These are phyloP conservation scores for Umbelopsis sp. DNA, from an alignment of 192 early-diverging fungal species.

Conservation along the genomic window DNA sequence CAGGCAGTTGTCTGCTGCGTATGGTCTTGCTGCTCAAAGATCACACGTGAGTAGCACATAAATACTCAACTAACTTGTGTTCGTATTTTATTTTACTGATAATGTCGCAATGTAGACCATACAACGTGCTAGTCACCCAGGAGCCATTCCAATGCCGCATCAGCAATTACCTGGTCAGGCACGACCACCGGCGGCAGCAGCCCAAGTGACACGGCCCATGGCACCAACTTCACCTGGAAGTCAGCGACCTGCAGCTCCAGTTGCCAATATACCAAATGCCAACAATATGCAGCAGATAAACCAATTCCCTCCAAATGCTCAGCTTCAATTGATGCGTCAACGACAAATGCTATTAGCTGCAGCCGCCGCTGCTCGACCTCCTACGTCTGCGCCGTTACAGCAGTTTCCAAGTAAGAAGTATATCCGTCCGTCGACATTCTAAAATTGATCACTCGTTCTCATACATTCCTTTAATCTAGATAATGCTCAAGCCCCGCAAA, in stretches of 20 bases:
- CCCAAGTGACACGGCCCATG: constrained; percentile 20
- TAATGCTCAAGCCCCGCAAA: neutral
- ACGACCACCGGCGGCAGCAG: constrained; percentile 22
- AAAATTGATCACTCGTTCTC: neutral
- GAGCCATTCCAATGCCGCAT: constrained; percentile 21
- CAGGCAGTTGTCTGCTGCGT: constrained; percentile 46
- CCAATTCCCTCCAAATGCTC: constrained; percentile 32
- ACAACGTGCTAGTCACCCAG: constrained; percentile 26
- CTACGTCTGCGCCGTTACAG: constrained; percentile 21
- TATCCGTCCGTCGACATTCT: no score
- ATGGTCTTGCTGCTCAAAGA: constrained; percentile 41
- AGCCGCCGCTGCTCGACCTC: constrained; percentile 33
- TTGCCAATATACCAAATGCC: constrained; percentile 15
- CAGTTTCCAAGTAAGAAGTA: neutral
- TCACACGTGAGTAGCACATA: constrained; percentile 34
- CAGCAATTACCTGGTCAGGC: constrained; percentile 24
- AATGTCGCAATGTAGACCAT: neutral
- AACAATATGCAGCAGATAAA: constrained; percentile 15
- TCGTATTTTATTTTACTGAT: neutral
- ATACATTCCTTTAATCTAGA: neutral
- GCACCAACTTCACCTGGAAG: constrained; percentile 9
- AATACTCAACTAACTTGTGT: no score
- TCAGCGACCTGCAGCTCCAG: constrained; percentile 19
- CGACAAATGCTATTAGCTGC: constrained; percentile 38
- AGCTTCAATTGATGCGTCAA: constrained; percentile 33